phyloP scores from a whole-genome alignment of 1,139 yeast genomes.

The Maudiozyma humilis region DNA sequence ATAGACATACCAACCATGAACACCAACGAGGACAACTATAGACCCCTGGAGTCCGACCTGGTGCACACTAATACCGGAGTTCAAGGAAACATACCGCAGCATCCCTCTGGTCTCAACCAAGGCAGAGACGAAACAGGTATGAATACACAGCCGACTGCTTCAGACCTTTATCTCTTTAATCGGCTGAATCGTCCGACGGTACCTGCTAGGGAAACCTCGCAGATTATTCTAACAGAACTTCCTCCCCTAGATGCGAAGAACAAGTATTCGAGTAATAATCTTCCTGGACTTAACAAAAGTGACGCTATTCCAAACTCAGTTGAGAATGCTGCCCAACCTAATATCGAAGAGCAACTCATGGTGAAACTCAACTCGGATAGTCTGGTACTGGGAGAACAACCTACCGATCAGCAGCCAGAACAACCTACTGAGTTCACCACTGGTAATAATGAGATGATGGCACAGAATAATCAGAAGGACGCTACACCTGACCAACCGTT shows the following conservation, averaged over 20 bases:
- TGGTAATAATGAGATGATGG: not conserved
- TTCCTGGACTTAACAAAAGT: not conserved
- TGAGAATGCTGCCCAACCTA: not conserved
- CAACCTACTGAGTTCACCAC: not conserved
- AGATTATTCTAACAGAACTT: not conserved
- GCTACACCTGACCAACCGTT: conserved; percentile 67
- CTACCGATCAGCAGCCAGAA: not conserved
- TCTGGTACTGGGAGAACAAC: not conserved
- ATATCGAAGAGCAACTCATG: conserved; percentile 3
- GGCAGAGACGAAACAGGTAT: not conserved
- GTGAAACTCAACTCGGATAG: not conserved
- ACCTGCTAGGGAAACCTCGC: not conserved
- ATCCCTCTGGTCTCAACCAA: not conserved
- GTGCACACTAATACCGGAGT: conserved; percentile 1
- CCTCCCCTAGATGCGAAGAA: not conserved
- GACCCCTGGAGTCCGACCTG: conserved; percentile 11
- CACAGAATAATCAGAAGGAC: not conserved
- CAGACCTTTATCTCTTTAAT: conserved; percentile 9
- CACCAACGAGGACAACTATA: conserved; percentile 9
- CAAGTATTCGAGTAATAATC: not conserved
- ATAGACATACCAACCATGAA: conserved; percentile 1
- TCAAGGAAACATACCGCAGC: not conserved
- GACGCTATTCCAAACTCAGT: not conserved
- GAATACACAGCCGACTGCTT: conserved; percentile 1
- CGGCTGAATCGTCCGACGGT: conserved; percentile 5